These are phyloP conservation scores for Cladorrhinum sp. DNA, from an alignment of 2,329 filamentous ascomycete genomes.

Conservation along the genomic window DNA sequence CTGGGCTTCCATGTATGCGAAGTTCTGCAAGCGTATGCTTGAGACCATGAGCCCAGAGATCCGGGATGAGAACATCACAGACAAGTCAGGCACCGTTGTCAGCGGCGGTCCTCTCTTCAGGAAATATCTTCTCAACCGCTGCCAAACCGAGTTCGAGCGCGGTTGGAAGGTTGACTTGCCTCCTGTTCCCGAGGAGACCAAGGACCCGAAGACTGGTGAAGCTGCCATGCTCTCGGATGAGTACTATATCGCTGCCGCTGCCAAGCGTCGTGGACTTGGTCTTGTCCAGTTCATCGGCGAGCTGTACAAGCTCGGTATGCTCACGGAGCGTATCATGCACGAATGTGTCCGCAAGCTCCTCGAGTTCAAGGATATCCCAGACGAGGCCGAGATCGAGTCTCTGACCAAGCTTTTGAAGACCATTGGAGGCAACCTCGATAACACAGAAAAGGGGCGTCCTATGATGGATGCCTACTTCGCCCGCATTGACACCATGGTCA, in stretches of 20 bases:
- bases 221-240: conserved; percentile 87
- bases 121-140: conserved; percentile 97
- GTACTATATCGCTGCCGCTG: conserved; percentile 90
- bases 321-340: conserved; percentile 99
- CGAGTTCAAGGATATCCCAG: conserved; percentile 88
- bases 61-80: conserved; percentile 89
- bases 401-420: conserved; percentile 89
- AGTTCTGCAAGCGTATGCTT: conserved; percentile 96
- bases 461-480: conserved; percentile 95
- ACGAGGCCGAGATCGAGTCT: conserved; percentile 95
- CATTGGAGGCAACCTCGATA: conserved; percentile 83
- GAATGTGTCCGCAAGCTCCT: conserved; percentile 97
- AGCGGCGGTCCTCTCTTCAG: conserved; percentile 92
- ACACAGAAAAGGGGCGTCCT: conserved; percentile 73
- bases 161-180: conserved; percentile 92
- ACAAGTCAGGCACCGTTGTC: conserved; percentile 84
- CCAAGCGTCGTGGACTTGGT: conserved; percentile 95
- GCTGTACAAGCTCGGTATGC: conserved; percentile 97
- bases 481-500: conserved; percentile 78
- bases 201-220: conserved; percentile 61
- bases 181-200: conserved; percentile 63
- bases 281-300: conserved; percentile 99
- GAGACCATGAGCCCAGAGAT: conserved; percentile 93
- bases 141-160: conserved; percentile 97
- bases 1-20: conserved; percentile 98